Evolutionary conservation across 2,329 filamentous ascomycete genomes (phyloP), one percentile per base, ranked within the genome.

Genomic region (Penicillium sclerotiorum): DNA sequence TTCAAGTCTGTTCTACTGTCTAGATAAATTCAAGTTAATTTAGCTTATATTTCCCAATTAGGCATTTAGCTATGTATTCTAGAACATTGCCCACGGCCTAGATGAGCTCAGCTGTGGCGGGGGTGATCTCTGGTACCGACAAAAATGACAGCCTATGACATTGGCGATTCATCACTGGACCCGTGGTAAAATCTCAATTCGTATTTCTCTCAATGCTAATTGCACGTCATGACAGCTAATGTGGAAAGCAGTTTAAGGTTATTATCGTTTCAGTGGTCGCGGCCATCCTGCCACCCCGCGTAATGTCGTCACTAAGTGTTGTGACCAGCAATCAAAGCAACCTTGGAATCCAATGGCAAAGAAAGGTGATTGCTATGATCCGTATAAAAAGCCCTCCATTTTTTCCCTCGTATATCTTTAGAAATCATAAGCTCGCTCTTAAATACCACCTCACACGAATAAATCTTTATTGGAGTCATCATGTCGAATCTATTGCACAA

Each of bases 401-500:
- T 28, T 3, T 28, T 28, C 25, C 2, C 3, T 28, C 25, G 9
- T 28, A 13, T 28, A 28, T 9, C 25, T 28, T 28, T 2, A 28
- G 13, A 9, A 8, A 28, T 9, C 25, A 28, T 13, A 8, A 9
- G 25, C 13, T 28, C 25, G 13, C 25, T 28, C 3, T 28, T 28
- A 28, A 28, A 28, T 28, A 28, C 13, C 25, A 28, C 9, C 6
- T 28, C 3, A 28, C 13, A n/a, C n/a, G n/a, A n/a, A n/a, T n/a
- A n/a, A n/a, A n/a, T n/a, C n/a, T n/a, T n/a, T n/a, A n/a, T n/a
- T n/a, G n/a, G n/a, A n/a, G n/a, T 47, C 69, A 69, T 48, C 52
- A 80, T 79, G 77, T 75, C 74, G 32, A 62, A 63, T 43, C 61
- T 77, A 46, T 59, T 77, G 47, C 69, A 78, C 63, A 79, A 78